Conservation (phyloP, 2,329 filamentous ascomycete species). For the Phialophora chinensis region DNA sequence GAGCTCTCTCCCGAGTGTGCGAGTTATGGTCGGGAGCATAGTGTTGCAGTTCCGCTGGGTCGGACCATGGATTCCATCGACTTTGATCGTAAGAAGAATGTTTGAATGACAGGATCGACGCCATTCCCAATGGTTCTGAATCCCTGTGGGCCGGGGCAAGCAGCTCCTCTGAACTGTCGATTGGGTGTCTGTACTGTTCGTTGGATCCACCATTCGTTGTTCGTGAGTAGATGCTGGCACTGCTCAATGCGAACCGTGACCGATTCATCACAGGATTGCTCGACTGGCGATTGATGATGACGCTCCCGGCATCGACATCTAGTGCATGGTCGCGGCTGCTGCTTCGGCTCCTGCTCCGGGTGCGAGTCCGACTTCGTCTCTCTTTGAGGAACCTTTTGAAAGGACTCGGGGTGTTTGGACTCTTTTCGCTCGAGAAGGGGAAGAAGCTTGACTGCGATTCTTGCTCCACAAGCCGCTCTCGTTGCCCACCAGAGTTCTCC, state of each 20-base stretch:
- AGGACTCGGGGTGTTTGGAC: conserved; percentile 29
- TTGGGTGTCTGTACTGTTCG: conserved; percentile 25
- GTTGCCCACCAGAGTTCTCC: conserved; percentile 21
- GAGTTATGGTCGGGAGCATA: conserved; percentile 9
- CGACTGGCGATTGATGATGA: conserved; percentile 19
- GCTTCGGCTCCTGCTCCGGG: conserved; percentile 10
- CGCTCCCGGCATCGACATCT: conserved; percentile 19
- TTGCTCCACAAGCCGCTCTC: conserved; percentile 24
- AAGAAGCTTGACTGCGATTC: conserved; percentile 37
- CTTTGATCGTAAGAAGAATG: conserved; percentile 13
- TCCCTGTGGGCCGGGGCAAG: conserved; percentile 18
- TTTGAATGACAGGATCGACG: conserved; percentile 46
- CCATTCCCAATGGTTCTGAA: conserved; percentile 45
- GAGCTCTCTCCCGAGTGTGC: conserved; percentile 49
- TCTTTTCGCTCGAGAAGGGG: conserved; percentile 31
- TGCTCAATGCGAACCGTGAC: conserved; percentile 37
- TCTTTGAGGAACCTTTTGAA: conserved; percentile 33
- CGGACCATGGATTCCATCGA: conserved; percentile 37
- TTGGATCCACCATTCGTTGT: conserved; percentile 46
- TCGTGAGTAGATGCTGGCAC: conserved; percentile 53
- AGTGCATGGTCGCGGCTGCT: neutral
- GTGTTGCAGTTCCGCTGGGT: conserved; percentile 10
- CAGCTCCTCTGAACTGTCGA: conserved; percentile 32
- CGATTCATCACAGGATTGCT: conserved; percentile 17
- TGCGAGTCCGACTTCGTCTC: conserved; percentile 13